phyloP scores from a whole-genome alignment of 805 yeast species.

The Clavispora phyllophila region DNA sequence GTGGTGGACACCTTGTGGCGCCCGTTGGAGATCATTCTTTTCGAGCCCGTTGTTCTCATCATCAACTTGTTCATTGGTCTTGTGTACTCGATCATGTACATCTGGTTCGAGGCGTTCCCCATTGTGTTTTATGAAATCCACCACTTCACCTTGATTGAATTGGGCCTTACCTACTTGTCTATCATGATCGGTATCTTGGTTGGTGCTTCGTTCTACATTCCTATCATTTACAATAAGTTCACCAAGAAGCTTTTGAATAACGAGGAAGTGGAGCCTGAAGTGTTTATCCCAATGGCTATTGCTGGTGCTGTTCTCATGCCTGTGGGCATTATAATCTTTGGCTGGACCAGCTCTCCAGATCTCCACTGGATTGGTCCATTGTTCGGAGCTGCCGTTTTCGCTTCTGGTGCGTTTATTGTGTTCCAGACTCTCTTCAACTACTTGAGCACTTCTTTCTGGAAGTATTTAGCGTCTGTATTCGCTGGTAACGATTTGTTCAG shows the following conservation, averaged over 20 bases:
- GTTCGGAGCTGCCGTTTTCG: slow-evolving; percentile 17
- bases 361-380: slow-evolving; percentile 19
- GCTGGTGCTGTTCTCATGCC: slow-evolving; percentile 19
- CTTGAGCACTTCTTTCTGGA: slow-evolving; percentile 43
- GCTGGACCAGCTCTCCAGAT: slow-evolving; percentile 17
- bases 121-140: slow-evolving; percentile 44
- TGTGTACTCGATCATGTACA: slow-evolving; percentile 47
- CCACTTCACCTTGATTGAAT: slow-evolving; percentile 43
- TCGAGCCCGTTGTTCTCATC: slow-evolving; percentile 53
- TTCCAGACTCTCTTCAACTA: slow-evolving; percentile 53
- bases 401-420: slow-evolving; percentile 31
- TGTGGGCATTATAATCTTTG: slow-evolving; percentile 19
- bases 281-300: slow-evolving; percentile 28
- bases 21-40: slow-evolving; percentile 45
- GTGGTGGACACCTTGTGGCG: slow-evolving; percentile 36
- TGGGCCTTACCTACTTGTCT: slow-evolving; percentile 45
- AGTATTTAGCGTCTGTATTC: slow-evolving; percentile 53
- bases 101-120: slow-evolving; percentile 62
- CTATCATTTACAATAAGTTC: slow-evolving; percentile 19
- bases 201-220: slow-evolving; percentile 30
- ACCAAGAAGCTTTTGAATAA: slow-evolving; percentile 20
- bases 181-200: slow-evolving; percentile 41
- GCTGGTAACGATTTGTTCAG: slow-evolving; percentile 54
- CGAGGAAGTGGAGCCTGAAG: slow-evolving; percentile 36
- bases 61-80: slow-evolving; percentile 49